Evolutionary conservation across 2,329 filamentous ascomycete species (phyloP).

Genomic region (Microdochium bolleyi): DNA sequence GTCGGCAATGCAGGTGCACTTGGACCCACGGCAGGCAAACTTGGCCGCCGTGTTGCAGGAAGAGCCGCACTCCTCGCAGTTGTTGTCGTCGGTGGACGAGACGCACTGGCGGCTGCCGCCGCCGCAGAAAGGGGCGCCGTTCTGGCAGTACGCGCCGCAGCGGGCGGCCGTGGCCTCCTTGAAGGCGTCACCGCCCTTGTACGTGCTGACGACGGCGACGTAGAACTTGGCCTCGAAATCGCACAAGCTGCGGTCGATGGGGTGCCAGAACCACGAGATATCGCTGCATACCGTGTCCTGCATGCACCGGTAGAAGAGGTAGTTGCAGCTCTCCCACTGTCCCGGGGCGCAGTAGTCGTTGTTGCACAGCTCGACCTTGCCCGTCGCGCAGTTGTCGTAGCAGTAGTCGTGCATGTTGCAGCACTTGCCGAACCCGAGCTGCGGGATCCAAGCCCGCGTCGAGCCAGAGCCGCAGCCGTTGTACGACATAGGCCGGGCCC

Average conservation of each 20-base stretch:
- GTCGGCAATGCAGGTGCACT: background rate
- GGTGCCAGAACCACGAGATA: background rate
- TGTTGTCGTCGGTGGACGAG: background rate
- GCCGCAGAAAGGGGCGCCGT: background rate
- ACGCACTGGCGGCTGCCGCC: background rate
- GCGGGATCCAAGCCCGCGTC: background rate
- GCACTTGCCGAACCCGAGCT: conserved; percentile 1
- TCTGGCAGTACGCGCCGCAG: conserved; percentile 1
- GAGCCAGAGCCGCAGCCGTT: conserved; percentile 2
- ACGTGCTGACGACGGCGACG: background rate
- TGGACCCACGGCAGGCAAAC: background rate
- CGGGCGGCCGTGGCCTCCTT: background rate
- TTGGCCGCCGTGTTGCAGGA: background rate
- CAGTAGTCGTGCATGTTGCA: conserved; percentile 3
- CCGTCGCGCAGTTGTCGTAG: conserved; percentile 1
- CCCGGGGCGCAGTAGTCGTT: background rate
- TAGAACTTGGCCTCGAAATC: conserved; percentile 1
- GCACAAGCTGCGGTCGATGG: background rate
- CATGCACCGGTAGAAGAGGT: conserved; percentile 1
- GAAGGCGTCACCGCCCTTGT: background rate
- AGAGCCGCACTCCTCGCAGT: background rate
- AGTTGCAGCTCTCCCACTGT: conserved; percentile 1
- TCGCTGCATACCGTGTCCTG: background rate
- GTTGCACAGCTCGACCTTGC: background rate
- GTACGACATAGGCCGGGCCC: background rate